Base-by-base conservation (phyloP, 768 basidiomycete species). In the Mrakia frigida region DNA sequence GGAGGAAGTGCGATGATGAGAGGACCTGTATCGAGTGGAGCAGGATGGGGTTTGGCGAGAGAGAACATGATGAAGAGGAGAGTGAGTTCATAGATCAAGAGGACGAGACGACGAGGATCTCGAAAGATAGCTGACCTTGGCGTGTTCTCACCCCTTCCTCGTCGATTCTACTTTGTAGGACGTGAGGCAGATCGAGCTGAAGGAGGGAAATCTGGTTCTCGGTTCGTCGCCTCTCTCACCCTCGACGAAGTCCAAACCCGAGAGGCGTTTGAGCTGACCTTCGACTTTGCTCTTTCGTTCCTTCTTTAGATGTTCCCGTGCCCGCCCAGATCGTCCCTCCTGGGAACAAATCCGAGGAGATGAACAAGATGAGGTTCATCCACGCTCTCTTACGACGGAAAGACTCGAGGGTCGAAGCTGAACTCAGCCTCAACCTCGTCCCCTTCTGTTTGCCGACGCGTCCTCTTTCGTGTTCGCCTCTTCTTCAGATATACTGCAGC, bases 261-360 rank as follows among this genome's bases (percentile, higher is more conserved):
- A 50, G 18, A 21, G 46, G 3, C 16, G 16, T 3, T 14, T 18
- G 46, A 50, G 46, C 46, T 50, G 46, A 50, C 46, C 46, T 50
- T 16, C 46, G 46, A 50, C 18, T 18, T 3, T 18, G 46, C 5
- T 6, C 21, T 18, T 21, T 18, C 18, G 3, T 50, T 21, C 46
- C 18, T 50, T 50, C 46, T 41, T 46, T 18, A 50, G 46, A 60
- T 37, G 33, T 59, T 6, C 72, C 56, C 11, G 73, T 74, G 0
- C 73, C 73, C 23, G 41, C 59, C 5, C 73, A 74, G 63, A 74
- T 74, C 63, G 46, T 74, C 28, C 73, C 73, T 13, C 33, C 39
- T 3, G 60, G 63, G 16, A 41, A 39, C 16, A 74, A 74, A 50
- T 25, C 28, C 25, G 73, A 74, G 46, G 73, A 74, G 43, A 63